These are phyloP conservation scores for Stereum hirsutum DNA, from an alignment of 1,284 basidiomycete genomes.

Conservation along the genomic window DNA sequence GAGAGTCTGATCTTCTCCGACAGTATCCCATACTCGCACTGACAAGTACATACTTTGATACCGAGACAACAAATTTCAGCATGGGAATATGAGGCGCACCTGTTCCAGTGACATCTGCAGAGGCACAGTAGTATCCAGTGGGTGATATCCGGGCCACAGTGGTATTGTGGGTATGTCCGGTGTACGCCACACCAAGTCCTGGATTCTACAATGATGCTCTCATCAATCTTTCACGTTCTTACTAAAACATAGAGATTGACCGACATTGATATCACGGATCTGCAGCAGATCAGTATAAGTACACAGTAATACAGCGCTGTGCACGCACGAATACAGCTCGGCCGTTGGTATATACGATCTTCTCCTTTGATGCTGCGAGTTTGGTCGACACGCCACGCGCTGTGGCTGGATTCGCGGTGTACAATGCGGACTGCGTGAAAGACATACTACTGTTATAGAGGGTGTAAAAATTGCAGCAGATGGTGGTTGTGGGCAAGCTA, in stretches of 20 bases:
- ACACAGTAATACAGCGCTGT: not conserved
- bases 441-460: slow-evolving; percentile 32
- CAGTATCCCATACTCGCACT: slow-evolving; percentile 92
- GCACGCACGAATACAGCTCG: slow-evolving; percentile 74
- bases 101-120: slow-evolving; percentile 73
- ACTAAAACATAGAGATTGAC: slow-evolving; percentile 6
- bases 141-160: slow-evolving; percentile 91
- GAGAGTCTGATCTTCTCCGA: slow-evolving; percentile 78
- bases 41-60: not conserved
- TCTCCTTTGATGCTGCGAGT: slow-evolving; percentile 76
- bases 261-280: slow-evolving; percentile 56
- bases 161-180: slow-evolving; percentile 77
- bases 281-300: slow-evolving; percentile 15
- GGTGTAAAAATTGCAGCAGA: not conserved
- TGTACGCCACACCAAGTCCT: slow-evolving; percentile 49
- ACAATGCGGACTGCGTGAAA: slow-evolving; percentile 45
- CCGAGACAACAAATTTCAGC: slow-evolving; percentile 1
- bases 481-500: too few relatives aligned
- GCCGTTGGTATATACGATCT: slow-evolving; percentile 83
- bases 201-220: slow-evolving; percentile 37
- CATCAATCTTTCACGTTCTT: not conserved
- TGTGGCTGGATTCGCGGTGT: slow-evolving; percentile 71
- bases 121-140: slow-evolving; percentile 93
- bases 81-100: slow-evolving; percentile 33
- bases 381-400: slow-evolving; percentile 73